phyloP scores from a whole-genome alignment of 768 basidiomycete genomes.

The Pholiota molesta region DNA sequence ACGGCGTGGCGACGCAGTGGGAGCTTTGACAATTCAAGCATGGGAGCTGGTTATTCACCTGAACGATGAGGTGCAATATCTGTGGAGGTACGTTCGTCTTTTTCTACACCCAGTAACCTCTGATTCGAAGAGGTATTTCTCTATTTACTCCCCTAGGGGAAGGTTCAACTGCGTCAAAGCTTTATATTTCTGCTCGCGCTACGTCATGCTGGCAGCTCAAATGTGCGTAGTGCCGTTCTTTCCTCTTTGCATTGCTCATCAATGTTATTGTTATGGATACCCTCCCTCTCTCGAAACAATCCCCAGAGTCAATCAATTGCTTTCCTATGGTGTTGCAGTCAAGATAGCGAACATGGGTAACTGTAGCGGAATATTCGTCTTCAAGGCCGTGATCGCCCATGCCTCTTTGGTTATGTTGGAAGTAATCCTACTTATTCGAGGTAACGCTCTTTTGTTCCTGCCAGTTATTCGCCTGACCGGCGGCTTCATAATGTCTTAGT shows the following conservation, averaged over 20 bases:
- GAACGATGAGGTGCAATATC: too few relatives aligned
- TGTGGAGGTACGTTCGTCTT: too few relatives aligned
- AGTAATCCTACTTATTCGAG: not conserved
- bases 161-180: constrained; percentile 8
- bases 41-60: not conserved
- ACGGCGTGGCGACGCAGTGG: not conserved
- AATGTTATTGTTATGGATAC: too few relatives aligned
- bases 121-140: not conserved
- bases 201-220: constrained; percentile 9
- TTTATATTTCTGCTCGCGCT: constrained; percentile 12
- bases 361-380: not conserved
- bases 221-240: not conserved
- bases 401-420: not conserved
- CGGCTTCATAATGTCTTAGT: not conserved
- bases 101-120: not conserved
- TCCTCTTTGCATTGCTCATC: not conserved
- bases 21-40: not conserved
- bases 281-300: too few relatives aligned
- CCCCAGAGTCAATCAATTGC: not conserved
- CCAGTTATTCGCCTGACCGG: not conserved
- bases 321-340: not conserved
- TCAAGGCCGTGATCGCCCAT: not conserved
- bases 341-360: not conserved
- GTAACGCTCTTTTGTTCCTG: not conserved
- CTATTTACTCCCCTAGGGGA: not conserved